Percentiles rank a stretch among this genome's conserved stretches.
These are phyloP conservation scores for Metroxylon sagu DNA, from an alignment of 176 grass and related monocot species.

Conservation along the genomic window DNA sequence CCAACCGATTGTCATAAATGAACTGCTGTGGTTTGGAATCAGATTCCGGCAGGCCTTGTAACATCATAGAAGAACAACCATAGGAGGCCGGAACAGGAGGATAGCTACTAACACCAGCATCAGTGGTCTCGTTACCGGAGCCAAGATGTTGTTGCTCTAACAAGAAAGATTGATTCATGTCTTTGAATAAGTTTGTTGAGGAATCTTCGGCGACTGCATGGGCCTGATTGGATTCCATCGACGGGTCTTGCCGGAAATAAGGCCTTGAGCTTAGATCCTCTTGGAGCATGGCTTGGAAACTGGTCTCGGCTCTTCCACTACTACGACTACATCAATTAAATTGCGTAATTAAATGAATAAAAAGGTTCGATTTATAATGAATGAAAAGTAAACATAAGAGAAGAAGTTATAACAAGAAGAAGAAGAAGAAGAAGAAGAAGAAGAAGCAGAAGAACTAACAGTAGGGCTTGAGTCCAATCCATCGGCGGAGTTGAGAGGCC, in stretches of 20 bases:
- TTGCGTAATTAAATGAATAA: background rate
- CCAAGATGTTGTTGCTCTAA: constrained; percentile 20
- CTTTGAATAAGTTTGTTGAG: constrained; percentile 10
- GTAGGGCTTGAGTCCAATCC: constrained; percentile 22
- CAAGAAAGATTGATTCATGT: constrained; percentile 18
- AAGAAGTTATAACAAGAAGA: background rate
- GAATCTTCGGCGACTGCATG: constrained; percentile 9
- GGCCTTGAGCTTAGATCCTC: constrained; percentile 7
- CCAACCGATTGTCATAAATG: constrained; percentile 8
- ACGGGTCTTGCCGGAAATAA: constrained; percentile 18
- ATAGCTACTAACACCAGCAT: constrained; percentile 16
- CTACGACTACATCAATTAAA: constrained; percentile 19
- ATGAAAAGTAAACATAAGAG: background rate
- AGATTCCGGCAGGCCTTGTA: constrained; percentile 23
- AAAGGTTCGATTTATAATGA: background rate
- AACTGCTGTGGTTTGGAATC: constrained; percentile 13
- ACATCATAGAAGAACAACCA: constrained; percentile 19
- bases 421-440: background rate
- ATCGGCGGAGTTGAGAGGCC: constrained; percentile 21
- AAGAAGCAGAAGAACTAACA: constrained; percentile 9
- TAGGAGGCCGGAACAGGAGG: constrained; percentile 17
- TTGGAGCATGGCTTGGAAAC: constrained; percentile 22
- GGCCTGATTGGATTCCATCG: constrained; percentile 22
- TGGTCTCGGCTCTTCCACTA: constrained; percentile 18
- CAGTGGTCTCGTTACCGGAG: constrained; percentile 2